A percentile compares a stretch with the other conserved stretches of the same genome.
Conservation (phyloP, 179 eudicot species). For the Pouteria campechiana region DNA sequence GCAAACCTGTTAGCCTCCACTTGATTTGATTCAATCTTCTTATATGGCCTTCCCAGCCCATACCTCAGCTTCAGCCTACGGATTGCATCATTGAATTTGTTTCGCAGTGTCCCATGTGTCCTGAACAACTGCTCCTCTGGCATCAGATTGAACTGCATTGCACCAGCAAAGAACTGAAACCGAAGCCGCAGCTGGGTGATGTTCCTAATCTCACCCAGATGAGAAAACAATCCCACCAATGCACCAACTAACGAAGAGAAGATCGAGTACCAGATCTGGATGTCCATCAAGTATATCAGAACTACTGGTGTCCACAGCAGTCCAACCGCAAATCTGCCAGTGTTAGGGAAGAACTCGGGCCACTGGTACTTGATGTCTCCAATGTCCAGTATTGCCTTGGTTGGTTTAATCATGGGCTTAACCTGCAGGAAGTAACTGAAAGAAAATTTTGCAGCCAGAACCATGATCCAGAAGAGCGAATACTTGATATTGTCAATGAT, state of each 20-base stretch:
- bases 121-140: conserved; percentile 83
- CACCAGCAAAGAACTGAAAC: conserved; percentile 94
- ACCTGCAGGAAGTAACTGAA: conserved; percentile 79
- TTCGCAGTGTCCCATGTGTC: conserved; percentile 44
- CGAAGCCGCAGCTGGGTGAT: conserved; percentile 84
- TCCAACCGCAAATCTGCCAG: conserved; percentile 82
- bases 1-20: conserved; percentile 93
- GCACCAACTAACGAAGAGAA: conserved; percentile 87
- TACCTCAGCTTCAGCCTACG: conserved; percentile 73
- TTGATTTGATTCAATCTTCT: conserved; percentile 84
- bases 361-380: conserved; percentile 48
- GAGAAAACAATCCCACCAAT: conserved; percentile 68
- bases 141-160: conserved; percentile 90
- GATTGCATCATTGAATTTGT: conserved; percentile 54
- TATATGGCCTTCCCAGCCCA: conserved; percentile 76
- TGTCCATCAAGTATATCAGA: conserved; percentile 74
- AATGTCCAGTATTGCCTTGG: conserved; percentile 29
- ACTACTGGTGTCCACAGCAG: conserved; percentile 89
- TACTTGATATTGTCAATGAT: conserved; percentile 75
- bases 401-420: conserved; percentile 68
- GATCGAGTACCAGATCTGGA: conserved; percentile 85
- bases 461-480: conserved; percentile 65
- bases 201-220: conserved; percentile 85
- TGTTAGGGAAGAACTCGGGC: conserved; percentile 59
- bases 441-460: conserved; percentile 66